phyloP scores from a whole-genome alignment of 352 stramenopile genomes.

The Globisporangium lucens region DNA sequence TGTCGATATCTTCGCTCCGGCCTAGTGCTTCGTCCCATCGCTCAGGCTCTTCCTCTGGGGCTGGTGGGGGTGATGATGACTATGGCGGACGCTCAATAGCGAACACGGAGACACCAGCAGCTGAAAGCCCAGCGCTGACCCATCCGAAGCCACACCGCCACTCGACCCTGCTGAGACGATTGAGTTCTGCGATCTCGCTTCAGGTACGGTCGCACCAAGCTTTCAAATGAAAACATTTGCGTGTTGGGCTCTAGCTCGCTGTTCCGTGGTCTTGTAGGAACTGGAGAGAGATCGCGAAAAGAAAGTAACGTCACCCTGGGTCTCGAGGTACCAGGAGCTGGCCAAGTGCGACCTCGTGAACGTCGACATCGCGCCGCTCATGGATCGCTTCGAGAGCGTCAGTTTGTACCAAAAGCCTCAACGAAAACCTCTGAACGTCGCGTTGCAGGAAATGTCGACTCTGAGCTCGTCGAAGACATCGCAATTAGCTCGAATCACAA shows the following conservation, averaged over 20 bases:
- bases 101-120: background rate
- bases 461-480: background rate
- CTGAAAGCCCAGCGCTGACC: background rate
- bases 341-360: conserved; percentile 32
- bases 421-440: conserved; percentile 27
- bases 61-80: background rate
- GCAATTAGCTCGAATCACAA: background rate
- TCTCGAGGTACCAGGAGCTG: conserved; percentile 24
- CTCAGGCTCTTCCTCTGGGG: background rate
- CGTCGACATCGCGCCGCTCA: conserved; percentile 27
- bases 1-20: background rate
- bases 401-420: conserved; percentile 32
- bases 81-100: background rate
- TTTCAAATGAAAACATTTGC: background rate
- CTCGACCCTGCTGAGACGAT: background rate
- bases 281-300: background rate
- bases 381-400: conserved; percentile 34
- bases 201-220: background rate
- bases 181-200: conserved; percentile 6
- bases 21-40: background rate
- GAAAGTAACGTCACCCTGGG: conserved; percentile 11
- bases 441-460: conserved; percentile 29
- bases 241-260: background rate
- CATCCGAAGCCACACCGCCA: background rate
- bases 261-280: background rate